Evolutionary conservation across 495 filamentous ascomycete species (phyloP), one percentile per base, ranked within the genome.

Genomic region (Astrothelium subdiscretum): DNA sequence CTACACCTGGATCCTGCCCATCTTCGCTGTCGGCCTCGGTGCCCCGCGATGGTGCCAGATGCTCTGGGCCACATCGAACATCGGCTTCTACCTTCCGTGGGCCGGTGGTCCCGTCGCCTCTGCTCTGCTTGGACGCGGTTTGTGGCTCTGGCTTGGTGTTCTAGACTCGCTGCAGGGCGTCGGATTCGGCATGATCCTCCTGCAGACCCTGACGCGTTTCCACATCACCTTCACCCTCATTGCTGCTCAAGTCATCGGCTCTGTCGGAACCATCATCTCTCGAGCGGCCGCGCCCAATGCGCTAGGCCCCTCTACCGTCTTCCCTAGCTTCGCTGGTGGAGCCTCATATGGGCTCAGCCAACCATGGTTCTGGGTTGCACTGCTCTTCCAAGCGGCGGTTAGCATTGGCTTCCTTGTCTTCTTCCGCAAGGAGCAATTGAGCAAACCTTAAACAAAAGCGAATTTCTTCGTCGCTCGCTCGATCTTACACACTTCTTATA

Each of bases 401-500:
- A 87, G 84, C 65, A 70, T 82, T 51, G 85, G 86, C 0, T 89
- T 85, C 73, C 79, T 86, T 54, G 74, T 81, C 68, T 87, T 87
- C 74, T 89, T 88, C 78, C 76, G 86, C 32, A 87, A 85, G 75
- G 86, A 87, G 71, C 85, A 88, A 69, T 78, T 88, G 44, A 78
- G 77, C 43, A 89, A 89, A 77, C 86, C 86, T 57, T 73, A 51
- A 62, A 35, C 8, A 38, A 22, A 58, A 29, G 13, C n/a, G n/a
- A n/a, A n/a, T n/a, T n/a, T n/a, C n/a, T n/a, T n/a, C n/a, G n/a
- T n/a, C n/a, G n/a, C n/a, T n/a, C n/a, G n/a, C n/a, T n/a, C n/a
- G n/a, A n/a, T n/a, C n/a, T 54, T 54, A n/a, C 12, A 5, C 26
- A 8, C 48, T 54, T 54, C 48, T 54, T 54, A 54, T 54, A 54